These are phyloP conservation scores for Linum tenue DNA, from an alignment of 345 rosid species.

Conservation along the genomic window DNA sequence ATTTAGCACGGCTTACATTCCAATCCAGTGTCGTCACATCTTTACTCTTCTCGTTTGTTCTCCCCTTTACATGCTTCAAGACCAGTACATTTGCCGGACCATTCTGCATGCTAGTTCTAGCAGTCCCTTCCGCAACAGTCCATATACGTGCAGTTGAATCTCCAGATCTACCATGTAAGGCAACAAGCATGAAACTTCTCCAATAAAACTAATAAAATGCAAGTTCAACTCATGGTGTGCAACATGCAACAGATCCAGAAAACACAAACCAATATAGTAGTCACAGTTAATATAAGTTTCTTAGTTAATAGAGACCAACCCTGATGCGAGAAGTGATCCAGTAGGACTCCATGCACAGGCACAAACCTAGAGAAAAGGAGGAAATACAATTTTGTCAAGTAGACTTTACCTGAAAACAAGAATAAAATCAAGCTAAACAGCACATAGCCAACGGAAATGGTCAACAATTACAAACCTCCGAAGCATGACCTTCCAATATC, in stretches of 20 bases:
- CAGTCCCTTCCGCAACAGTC: slow-evolving; percentile 59
- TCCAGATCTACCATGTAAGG: slow-evolving; percentile 55
- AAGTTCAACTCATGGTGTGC: not conserved
- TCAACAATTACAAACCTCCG: slow-evolving; percentile 58
- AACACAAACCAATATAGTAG: not conserved
- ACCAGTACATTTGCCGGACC: slow-evolving; percentile 51
- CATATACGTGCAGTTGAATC: slow-evolving; percentile 98
- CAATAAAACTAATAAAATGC: not conserved
- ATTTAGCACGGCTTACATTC: slow-evolving; percentile 62
- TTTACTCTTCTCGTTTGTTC: slow-evolving; percentile 92
- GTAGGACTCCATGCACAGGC: slow-evolving; percentile 99
- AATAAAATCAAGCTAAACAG: not conserved
- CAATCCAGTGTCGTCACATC: slow-evolving; percentile 99
- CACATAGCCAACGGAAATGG: not conserved
- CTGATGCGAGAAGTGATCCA: slow-evolving; percentile 98
- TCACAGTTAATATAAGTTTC: not conserved
- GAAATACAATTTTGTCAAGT: not conserved
- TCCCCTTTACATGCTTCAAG: slow-evolving; percentile 90
- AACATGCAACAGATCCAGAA: not conserved
- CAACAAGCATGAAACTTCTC: slow-evolving; percentile 3
- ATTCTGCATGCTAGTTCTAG: slow-evolving; percentile 33
- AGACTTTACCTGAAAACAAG: not conserved
- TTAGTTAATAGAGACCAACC: slow-evolving; percentile 37
- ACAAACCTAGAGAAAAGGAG: slow-evolving; percentile 55
- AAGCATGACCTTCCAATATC: slow-evolving; percentile 92